Percentiles rank a stretch among this genome's conserved stretches.
These are phyloP conservation scores for Gypsophila paniculata DNA, from an alignment of 179 eudicot species.

Conservation along the genomic window DNA sequence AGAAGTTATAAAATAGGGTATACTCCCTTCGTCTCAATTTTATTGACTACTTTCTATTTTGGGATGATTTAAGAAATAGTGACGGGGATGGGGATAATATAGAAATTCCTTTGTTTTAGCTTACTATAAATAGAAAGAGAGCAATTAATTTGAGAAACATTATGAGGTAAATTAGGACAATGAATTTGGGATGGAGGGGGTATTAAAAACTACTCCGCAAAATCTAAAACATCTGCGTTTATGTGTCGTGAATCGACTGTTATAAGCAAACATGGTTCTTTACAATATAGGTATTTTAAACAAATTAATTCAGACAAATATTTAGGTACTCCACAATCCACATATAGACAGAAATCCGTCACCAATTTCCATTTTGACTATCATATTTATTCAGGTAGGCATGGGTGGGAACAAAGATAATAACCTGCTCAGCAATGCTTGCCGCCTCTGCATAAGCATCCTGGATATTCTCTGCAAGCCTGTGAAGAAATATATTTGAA, in stretches of 20 bases:
- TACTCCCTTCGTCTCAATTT: neutral
- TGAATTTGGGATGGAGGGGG: no score
- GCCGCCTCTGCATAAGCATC: slow-evolving; percentile 99
- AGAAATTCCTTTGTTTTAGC: no score
- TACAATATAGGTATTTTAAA: neutral
- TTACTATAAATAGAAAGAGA: no score
- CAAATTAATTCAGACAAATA: slow-evolving; percentile 2
- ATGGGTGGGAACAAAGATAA: neutral
- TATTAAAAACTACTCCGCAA: neutral
- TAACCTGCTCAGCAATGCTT: slow-evolving; percentile 97
- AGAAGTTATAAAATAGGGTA: neutral
- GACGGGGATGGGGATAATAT: no score
- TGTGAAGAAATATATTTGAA: slow-evolving; percentile 94
- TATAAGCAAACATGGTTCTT: neutral
- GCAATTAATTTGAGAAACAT: no score
- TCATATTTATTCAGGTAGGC: slow-evolving; percentile 1
- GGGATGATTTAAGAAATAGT: no score
- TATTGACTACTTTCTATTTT: no score
- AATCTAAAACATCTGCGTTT: neutral
- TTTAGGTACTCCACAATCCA: neutral
- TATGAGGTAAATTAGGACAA: no score
- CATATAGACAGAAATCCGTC: neutral
- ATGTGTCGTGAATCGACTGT: neutral
- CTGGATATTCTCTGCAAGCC: slow-evolving; percentile 99
- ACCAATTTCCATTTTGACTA: slow-evolving; percentile 1